A percentile compares a stretch with the other conserved stretches of the same genome.
These are phyloP conservation scores for Russula sp. DNA, from an alignment of 768 basidiomycete genomes.

Conservation along the genomic window DNA sequence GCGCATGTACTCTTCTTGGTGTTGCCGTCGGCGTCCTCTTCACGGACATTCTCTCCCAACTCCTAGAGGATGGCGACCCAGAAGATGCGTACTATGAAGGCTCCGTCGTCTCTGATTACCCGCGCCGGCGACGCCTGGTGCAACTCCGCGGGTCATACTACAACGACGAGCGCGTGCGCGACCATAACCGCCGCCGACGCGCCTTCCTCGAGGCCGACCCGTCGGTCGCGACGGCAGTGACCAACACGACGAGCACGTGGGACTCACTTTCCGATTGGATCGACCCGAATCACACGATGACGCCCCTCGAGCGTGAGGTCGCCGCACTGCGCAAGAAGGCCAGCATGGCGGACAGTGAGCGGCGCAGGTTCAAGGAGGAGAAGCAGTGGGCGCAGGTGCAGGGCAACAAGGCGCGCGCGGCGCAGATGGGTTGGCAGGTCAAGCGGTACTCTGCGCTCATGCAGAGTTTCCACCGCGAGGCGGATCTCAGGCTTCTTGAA, in stretches of 20 bases:
- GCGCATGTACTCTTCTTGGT: conserved; percentile 57
- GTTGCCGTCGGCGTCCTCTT: conserved; percentile 61
- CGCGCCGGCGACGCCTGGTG: conserved; percentile 23
- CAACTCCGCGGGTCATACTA: conserved; percentile 15
- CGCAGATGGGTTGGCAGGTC: conserved; percentile 80
- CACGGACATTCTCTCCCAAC: conserved; percentile 65
- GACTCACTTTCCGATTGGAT: conserved; percentile 64
- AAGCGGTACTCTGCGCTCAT: conserved; percentile 73
- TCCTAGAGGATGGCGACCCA: conserved; percentile 46
- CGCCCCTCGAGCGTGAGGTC: conserved; percentile 68
- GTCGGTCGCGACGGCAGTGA: conserved; percentile 29
- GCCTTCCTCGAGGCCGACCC: conserved; percentile 28
- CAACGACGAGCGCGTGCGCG: conserved; percentile 4
- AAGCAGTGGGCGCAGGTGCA: conserved; percentile 80
- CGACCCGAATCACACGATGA: conserved; percentile 51
- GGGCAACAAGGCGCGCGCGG: conserved; percentile 67
- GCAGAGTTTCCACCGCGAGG: conserved; percentile 76
- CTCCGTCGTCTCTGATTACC: conserved; percentile 13
- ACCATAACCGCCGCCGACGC: conserved; percentile 23
- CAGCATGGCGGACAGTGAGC: conserved; percentile 76
- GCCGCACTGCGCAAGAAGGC: conserved; percentile 69
- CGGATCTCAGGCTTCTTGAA: conserved; percentile 61
- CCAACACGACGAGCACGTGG: conserved; percentile 49
- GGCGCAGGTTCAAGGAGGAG: conserved; percentile 79
- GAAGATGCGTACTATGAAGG: conserved; percentile 29